phyloP scores from a whole-genome alignment of 23 red algal genomes.

The Cyanidiococcus yangmingshanensis region DNA sequence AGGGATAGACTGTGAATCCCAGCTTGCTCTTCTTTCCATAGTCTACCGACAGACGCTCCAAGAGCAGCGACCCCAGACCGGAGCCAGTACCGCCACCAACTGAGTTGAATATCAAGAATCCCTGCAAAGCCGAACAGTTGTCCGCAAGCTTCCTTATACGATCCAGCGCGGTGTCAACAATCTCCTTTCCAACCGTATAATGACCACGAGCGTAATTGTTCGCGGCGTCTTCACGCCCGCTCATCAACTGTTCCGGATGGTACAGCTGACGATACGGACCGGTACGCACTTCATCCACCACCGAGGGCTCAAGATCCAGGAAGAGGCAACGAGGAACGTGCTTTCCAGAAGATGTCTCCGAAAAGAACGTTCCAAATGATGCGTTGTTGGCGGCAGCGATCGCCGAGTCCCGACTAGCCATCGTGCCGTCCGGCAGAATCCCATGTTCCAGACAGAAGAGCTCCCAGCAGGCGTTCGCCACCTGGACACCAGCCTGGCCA shows the following conservation, averaged over 20 bases:
- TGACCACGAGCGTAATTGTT: slow-evolving; percentile 99
- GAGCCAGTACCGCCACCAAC: slow-evolving; percentile 97
- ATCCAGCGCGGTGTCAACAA: slow-evolving; percentile 82
- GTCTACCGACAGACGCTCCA: slow-evolving; percentile 92
- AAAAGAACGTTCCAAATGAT: slow-evolving; percentile 92
- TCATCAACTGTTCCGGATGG: slow-evolving; percentile 93
- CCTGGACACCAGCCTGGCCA: slow-evolving; percentile 93
- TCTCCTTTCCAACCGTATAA: slow-evolving; percentile 97
- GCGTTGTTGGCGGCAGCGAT: slow-evolving; percentile 36
- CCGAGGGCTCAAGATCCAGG: slow-evolving; percentile 94
- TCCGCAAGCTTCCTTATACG: slow-evolving; percentile 90
- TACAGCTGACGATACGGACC: slow-evolving; percentile 75
- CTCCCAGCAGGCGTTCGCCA: slow-evolving; percentile 98
- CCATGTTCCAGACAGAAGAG: slow-evolving; percentile 96
- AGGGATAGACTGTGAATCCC: slow-evolving; percentile 97
- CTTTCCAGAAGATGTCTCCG: slow-evolving; percentile 69
- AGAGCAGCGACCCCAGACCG: slow-evolving; percentile 89
- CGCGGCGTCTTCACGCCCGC: slow-evolving; percentile 89
- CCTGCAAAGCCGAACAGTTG: slow-evolving; percentile 87
- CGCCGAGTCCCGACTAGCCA: slow-evolving; percentile 30
- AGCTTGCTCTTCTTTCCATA: slow-evolving; percentile 99
- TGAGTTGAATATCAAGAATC: slow-evolving; percentile 89
- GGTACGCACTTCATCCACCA: slow-evolving; percentile 93
- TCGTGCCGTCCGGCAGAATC: slow-evolving; percentile 56
- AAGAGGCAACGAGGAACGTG: slow-evolving; percentile 89